Evolutionary conservation across 2,329 filamentous ascomycete genomes (phyloP), one percentile per base, ranked within the genome.

Genomic region (Chaetomium sp.): DNA sequence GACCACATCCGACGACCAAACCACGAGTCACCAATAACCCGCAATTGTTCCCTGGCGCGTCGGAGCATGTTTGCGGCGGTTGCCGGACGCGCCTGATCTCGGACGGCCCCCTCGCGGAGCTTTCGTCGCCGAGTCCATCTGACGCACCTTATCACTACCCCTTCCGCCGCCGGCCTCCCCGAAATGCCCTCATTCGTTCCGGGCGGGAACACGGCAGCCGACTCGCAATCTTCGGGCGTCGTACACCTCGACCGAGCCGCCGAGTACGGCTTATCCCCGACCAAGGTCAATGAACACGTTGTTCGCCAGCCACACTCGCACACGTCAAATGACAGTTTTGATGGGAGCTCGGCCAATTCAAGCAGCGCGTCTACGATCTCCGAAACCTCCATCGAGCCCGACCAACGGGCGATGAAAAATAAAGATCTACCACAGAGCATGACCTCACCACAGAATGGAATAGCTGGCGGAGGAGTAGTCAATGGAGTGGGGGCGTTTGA

Each of bases 381-480:
- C 57, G 74, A 77, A 65, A 71, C 71, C 57, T 81, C 77, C 62
- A 27, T 53, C n/a, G 78, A 76, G 64, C 67, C 69, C 46, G 70
- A 68, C 58, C 70, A 70, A 61, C 74, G 70, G 62, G 67, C 73
- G 69, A 73, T 76, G 71, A 76, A 73, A 57, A 66, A 69, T 62
- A 62, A 59, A 47, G 68, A 65, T 57, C 67, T 68, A 47, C 70
- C 72, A 5, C 78, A 81, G 66, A 85, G 78, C 71, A 80, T 85
- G 72, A 80, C 76, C 69, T 78, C 81, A 40, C 66, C 82, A 66
- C 77, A 79, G 62, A 84, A 85, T 67, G 81, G 78, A 61, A 76
- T 74, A 63, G 73, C 76, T 55, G 66, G 67, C 59, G 69, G 69
- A 54, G 67, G 65, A 57, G 65, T 66, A 57, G 65, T 66, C 46